phyloP scores from a whole-genome alignment of 805 yeast species.

The Spathaspora arborariae region DNA sequence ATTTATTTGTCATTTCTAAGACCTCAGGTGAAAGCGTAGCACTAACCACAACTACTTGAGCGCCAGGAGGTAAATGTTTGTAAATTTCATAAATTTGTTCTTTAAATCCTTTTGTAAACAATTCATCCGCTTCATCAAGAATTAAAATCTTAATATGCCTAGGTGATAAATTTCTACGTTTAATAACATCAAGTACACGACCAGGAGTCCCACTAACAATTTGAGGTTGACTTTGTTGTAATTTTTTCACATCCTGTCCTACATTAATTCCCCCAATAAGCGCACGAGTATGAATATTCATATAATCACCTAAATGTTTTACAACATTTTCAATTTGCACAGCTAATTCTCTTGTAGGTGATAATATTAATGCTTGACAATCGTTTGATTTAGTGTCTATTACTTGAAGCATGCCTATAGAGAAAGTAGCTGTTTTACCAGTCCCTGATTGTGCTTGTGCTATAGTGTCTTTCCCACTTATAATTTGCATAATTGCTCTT shows the following conservation, averaged over 20 bases:
- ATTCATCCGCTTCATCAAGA: conserved; percentile 96
- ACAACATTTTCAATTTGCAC: conserved; percentile 89
- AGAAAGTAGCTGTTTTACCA: conserved; percentile 97
- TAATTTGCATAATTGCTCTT: conserved; percentile 93
- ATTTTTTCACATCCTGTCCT: conserved; percentile 72
- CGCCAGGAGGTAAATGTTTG: conserved; percentile 74
- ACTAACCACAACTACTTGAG: conserved; percentile 91
- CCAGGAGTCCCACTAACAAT: conserved; percentile 98
- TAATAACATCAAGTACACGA: conserved; percentile 86
- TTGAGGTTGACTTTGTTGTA: conserved; percentile 71
- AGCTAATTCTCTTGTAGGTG: conserved; percentile 97
- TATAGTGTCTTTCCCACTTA: conserved; percentile 89
- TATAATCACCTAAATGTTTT: conserved; percentile 77
- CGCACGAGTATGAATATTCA: conserved; percentile 84
- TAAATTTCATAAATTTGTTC: conserved; percentile 93
- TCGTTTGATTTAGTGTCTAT: conserved; percentile 70
- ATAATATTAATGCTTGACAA: conserved; percentile 84
- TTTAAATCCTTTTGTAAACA: conserved; percentile 89
- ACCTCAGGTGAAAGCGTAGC: conserved; percentile 94
- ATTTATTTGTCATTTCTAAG: conserved; percentile 84
- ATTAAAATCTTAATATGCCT: conserved; percentile 82
- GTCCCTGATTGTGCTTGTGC: conserved; percentile 99
- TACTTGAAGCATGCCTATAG: conserved; percentile 88
- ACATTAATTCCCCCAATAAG: conserved; percentile 92
- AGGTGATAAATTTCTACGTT: conserved; percentile 71